These are phyloP conservation scores for Salvia rosmarinus DNA, from an alignment of 257 asterid species.

Conservation along the genomic window DNA sequence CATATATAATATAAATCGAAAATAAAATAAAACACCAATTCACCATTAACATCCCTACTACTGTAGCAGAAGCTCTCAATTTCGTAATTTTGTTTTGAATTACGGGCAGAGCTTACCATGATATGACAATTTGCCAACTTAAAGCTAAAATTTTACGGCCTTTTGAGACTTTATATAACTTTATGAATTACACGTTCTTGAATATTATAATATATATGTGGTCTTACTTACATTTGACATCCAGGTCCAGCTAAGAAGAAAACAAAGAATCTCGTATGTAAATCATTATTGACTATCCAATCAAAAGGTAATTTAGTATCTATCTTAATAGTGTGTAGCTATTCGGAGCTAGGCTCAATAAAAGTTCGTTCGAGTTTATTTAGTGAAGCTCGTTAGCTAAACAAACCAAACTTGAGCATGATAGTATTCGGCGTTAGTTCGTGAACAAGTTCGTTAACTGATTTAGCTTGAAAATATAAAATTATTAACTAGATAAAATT, in stretches of 20 bases:
- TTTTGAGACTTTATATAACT: neutral
- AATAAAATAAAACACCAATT: neutral
- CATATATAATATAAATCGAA: no score
- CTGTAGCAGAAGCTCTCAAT: neutral
- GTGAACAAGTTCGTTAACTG: no score
- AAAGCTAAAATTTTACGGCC: neutral
- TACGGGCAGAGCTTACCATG: neutral
- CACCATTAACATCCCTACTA: neutral
- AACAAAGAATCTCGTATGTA: neutral
- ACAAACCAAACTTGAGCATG: no score
- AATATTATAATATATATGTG: neutral
- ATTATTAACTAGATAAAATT: no score
- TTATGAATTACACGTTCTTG: neutral
- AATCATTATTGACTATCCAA: no score
- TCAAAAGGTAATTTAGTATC: no score
- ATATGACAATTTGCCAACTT: constrained; percentile 11
- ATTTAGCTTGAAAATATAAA: no score
- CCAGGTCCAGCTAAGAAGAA: neutral
- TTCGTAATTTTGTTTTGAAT: neutral
- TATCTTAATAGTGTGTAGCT: no score
- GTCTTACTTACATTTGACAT: neutral
- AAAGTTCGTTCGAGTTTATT: no score
- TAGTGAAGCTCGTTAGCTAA: no score
- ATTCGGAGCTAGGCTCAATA: no score
- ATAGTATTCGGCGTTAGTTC: no score